Percentiles rank a stretch among this genome's conserved stretches.
phyloP scores from a whole-genome alignment of 495 filamentous ascomycete genomes.

The Bacidia rubella region DNA sequence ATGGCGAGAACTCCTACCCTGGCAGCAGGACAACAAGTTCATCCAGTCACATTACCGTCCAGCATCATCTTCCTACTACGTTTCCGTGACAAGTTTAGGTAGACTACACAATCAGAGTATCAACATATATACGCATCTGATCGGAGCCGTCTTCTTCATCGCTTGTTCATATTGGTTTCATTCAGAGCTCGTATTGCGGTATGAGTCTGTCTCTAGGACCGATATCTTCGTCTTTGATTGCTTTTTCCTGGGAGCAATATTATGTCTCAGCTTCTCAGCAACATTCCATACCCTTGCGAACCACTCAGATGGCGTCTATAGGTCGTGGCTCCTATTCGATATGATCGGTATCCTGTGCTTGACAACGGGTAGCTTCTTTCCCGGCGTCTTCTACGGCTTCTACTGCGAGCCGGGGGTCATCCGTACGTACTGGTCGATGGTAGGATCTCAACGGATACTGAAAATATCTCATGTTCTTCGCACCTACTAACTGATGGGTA shows the following conservation, averaged over 20 bases:
- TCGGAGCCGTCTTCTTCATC: constrained; percentile 24
- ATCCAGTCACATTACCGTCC: constrained; percentile 27
- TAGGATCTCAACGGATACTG: neutral
- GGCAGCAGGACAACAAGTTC: constrained; percentile 28
- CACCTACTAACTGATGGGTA: neutral
- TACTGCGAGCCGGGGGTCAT: neutral
- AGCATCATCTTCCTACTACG: constrained; percentile 20
- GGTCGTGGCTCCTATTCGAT: constrained; percentile 33
- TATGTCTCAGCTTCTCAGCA: constrained; percentile 30
- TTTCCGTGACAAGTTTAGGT: constrained; percentile 20
- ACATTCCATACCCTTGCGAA: constrained; percentile 38
- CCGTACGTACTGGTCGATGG: neutral
- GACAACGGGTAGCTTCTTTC: neutral
- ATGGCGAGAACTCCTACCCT: constrained; percentile 22
- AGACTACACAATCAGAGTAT: constrained; percentile 36
- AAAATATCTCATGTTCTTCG: neutral
- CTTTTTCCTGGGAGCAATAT: constrained; percentile 26
- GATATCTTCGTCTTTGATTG: constrained; percentile 30
- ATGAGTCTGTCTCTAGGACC: constrained; percentile 20
- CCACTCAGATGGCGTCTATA: constrained; percentile 29
- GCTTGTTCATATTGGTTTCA: constrained; percentile 20
- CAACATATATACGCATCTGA: constrained; percentile 33
- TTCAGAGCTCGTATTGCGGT: constrained; percentile 19
- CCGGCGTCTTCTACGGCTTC: neutral
- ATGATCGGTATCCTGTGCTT: constrained; percentile 28